Conservation (phyloP, 805 yeast species). For the Sugiyamaella marilandica region DNA sequence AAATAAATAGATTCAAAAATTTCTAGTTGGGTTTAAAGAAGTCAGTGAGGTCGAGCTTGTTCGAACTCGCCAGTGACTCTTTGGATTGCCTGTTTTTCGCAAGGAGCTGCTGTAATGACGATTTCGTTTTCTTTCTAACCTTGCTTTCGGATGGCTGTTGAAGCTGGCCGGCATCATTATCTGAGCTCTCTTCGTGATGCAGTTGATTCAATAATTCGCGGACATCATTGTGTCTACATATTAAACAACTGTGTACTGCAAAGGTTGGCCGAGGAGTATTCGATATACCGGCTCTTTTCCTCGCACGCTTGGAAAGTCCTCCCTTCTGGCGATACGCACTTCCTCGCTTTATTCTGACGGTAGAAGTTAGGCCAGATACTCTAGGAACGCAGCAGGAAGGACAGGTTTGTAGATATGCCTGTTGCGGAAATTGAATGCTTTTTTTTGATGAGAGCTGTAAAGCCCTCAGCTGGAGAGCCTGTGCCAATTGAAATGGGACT, state of each 20-base stretch:
- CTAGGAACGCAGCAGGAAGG: constrained; percentile 14
- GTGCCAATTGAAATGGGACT: constrained; percentile 2
- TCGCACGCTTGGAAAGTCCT: constrained; percentile 5
- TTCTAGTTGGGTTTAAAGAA: constrained; percentile 6
- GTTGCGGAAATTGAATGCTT: constrained; percentile 1
- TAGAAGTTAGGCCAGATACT: constrained; percentile 22
- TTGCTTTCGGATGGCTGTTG: background rate
- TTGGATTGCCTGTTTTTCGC: constrained; percentile 4
- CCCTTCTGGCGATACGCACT: background rate
- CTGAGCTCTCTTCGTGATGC: too few relatives aligned
- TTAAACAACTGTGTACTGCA: background rate
- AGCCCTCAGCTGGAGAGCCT: constrained; percentile 5
- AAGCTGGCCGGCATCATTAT: too few relatives aligned
- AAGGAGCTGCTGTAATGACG: constrained; percentile 13
- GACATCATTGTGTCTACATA: background rate
- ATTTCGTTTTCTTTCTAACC: constrained; percentile 8
- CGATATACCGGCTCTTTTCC: background rate
- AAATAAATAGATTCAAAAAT: background rate
- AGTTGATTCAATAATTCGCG: background rate
- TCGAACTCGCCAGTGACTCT: background rate
- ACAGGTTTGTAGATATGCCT: constrained; percentile 13
- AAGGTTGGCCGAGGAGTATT: background rate
- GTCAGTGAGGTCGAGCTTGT: background rate
- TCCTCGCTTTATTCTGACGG: constrained; percentile 7
- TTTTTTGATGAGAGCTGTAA: background rate